phyloP scores from a whole-genome alignment of 2,329 filamentous ascomycete genomes.

The Sporothrix dimorphospora region DNA sequence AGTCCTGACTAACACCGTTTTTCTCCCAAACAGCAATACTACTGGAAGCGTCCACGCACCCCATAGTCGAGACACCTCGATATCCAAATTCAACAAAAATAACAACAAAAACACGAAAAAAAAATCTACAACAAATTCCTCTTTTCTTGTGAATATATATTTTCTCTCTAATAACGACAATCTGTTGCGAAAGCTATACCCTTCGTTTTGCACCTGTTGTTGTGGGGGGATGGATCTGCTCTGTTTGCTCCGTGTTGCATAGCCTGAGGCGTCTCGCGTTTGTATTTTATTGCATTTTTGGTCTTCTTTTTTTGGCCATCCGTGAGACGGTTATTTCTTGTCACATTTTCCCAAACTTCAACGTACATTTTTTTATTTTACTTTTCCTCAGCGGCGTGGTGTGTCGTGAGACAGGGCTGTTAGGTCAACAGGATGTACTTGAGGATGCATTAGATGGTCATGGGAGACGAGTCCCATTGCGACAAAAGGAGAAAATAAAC shows the following conservation, averaged over 20 bases:
- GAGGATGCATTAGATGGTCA: neutral
- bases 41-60: slow-evolving; percentile 29
- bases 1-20: slow-evolving; percentile 14
- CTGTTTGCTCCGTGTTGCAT: slow-evolving; percentile 21
- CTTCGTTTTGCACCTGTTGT: slow-evolving; percentile 5
- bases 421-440: neutral
- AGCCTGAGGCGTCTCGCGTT: slow-evolving; percentile 26
- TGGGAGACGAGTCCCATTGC: neutral
- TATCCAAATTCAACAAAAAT: neutral
- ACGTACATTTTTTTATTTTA: neutral
- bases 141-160: neutral
- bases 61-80: slow-evolving; percentile 2
- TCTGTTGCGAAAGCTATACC: slow-evolving; percentile 11
- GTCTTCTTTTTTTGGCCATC: neutral
- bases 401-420: neutral
- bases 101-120: neutral
- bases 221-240: neutral
- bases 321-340: neutral
- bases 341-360: neutral
- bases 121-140: neutral
- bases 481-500: neutral
- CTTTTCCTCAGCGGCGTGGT: neutral
- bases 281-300: neutral
- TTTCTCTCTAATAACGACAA: slow-evolving; percentile 6
- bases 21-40: slow-evolving; percentile 28